phyloP scores from a whole-genome alignment of 305 asterid genomes.

The Fraxinus paxiana region DNA sequence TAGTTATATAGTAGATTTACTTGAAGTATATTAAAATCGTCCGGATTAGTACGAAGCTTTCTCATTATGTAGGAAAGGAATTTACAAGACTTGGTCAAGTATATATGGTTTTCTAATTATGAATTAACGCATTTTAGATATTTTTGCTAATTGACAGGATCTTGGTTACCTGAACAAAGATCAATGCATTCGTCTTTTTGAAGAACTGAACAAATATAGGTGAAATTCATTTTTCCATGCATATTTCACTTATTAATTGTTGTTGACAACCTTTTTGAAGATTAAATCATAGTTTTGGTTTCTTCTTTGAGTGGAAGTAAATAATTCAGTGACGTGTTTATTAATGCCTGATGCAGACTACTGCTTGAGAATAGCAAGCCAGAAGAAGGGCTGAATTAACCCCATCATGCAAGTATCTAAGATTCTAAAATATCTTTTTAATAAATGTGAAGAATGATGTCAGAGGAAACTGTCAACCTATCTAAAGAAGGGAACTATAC shows the following conservation, averaged over 20 bases:
- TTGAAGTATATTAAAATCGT: not conserved
- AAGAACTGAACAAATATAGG: conserved; percentile 95
- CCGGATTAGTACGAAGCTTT: not conserved
- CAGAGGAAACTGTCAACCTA: not conserved
- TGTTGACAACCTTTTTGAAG: conserved; percentile 5
- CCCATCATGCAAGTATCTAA: not conserved
- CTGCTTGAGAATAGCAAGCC: not conserved
- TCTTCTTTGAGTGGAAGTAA: not conserved
- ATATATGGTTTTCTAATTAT: not conserved
- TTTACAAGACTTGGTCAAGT: not conserved
- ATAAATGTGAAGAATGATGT: not conserved
- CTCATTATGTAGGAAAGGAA: not conserved
- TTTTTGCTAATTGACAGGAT: conserved; percentile 43
- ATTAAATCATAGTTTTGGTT: not conserved
- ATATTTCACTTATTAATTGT: conserved; percentile 6
- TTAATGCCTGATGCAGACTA: not conserved
- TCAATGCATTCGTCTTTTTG: conserved; percentile 77
- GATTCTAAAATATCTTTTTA: not conserved
- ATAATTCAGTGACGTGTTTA: conserved; percentile 5
- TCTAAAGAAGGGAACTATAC: not conserved
- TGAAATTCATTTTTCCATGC: conserved; percentile 24
- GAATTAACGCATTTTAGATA: not conserved
- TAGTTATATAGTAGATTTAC: not conserved
- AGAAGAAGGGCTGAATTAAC: not conserved
- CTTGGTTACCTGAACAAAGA: conserved; percentile 67